Evolutionary conservation across 257 asterid genomes (phyloP), one percentile per base, ranked within the genome.

Genomic region (Lycium barbarum): DNA sequence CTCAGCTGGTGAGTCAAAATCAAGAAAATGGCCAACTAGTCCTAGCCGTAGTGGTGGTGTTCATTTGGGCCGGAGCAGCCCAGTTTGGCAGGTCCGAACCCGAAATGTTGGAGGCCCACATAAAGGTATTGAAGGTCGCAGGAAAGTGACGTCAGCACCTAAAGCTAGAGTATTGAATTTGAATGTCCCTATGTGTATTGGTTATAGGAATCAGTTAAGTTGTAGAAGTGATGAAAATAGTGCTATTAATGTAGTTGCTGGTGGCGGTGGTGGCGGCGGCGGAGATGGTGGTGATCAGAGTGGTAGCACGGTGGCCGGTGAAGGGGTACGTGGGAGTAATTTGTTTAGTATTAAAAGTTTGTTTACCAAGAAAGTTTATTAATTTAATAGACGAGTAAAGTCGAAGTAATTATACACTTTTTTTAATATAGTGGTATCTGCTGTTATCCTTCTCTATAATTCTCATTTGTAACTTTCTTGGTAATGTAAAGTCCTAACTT

Each of bases 111-210:
- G 33, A 26, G 33, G 47, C 45, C n/a, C 81, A 47, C 40, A n/a
- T 58, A 89, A 85, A 6, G 81, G 66, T 2, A 88, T 36, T 6
- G 93, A 90, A 33, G 62, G 58, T 40, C 92, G 93, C 84, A 90
- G 95, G 94, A 87, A 90, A 89, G 49, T 54, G 0, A 78, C 87
- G 4, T 66, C 90, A 22, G 58, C 90, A 3, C 82, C 91, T 4
- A 94, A 90, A 82, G 89, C 88, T 22, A 92, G 80, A 85, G 95
- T 87, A 0, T 85, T 95, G 84, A 91, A 88, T 22, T 76, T 94
- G 90, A 95, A 93, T 26, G 97, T 93, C 5, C 98, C 99, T 0
- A 93, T 88, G 94, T 96, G 99, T 62, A 92, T 95, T 17, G 98
- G 98, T 1, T 95, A 93, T 87, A 87, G 97, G 83, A 87, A 89